Base-by-base conservation (phyloP, 345 rosid genomes). In the Sisymbrium irio region DNA sequence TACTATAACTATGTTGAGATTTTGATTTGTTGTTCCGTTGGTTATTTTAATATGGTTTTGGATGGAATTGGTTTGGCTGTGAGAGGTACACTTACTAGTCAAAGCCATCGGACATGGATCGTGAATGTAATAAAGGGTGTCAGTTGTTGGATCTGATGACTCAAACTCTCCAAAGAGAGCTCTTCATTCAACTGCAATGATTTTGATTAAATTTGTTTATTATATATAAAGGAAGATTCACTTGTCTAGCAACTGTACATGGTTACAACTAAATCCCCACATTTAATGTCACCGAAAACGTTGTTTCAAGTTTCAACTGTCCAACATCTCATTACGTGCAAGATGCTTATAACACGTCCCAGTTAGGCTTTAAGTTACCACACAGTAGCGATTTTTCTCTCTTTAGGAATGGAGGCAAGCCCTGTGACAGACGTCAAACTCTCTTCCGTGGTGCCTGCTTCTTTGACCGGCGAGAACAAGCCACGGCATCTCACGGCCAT, bases 371-470 rank as follows among this genome's bases (percentile, higher is more conserved):
- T 11, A 55, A 32, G 14, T 42, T 18, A 19, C 46, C 13, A 20
- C 63, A 20, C 66, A 15, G 5, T 5, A 15, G 22, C 11, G 60
- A 19, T 62, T 40, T 62, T 32, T 61, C 35, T 18, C 9, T 47
- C 8, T 49, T 11, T 64, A 5, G 6, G n/a, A 50, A 68, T 75
- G 79, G 69, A 75, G 51, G 37, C 33, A 18, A 72, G 33, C 65
- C 73, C 77, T 3, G 61, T 85, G 54, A 71, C 81, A 22, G 85
- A 77, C 60, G 13, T 69, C 6, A 81, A 55, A 81, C 55, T 88
- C 18, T 89, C 96, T 0, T 78, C 96, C 13, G 84, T 85, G 7
- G 98, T 87, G 36, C 94, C 98, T 3, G 87, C 78, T 3, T 70
- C 65, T 39, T 72, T 69, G 8, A 83, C 89, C 2, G 87, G 84